Evolutionary conservation across 805 yeast genomes (phyloP), one percentile per base, ranked within the genome.

Genomic region (Cyberlindnera lachancei): DNA sequence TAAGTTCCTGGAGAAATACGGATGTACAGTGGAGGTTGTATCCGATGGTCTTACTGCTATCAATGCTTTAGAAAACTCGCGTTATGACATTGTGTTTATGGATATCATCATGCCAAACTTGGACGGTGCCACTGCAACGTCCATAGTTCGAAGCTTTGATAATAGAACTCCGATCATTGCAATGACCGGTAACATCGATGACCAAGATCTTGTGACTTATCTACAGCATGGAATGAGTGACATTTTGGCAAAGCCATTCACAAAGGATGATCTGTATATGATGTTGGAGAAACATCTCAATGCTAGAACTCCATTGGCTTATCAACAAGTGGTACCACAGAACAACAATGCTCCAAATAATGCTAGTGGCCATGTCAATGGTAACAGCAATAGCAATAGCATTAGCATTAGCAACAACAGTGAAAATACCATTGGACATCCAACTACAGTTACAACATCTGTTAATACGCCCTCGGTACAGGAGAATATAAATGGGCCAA

Each of bases 1-100:
- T 8, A 83, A 84, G 53, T 85, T 92, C 50, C 56, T 92, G 36
- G 73, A 75, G 51, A 83, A 85, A 49, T 86, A 83, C 53, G 96
- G 96, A 0, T 88, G 96, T 55, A 77, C 86, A 11, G 95, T 90
- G 5, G 90, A 92, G 29, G 85, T 87, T 14, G 96, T 85, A 0
- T 80, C 86, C 5, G 96, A 90, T 59, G 99, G 98, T 0, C 59
- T 90, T 9, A 78, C 84, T 22, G 96, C 96, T 3, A 86, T 92
- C 27, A 70, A 76, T 21, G 79, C 77, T 0, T 72, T 82, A 19
- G 88, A 79, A 50, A 73, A 74, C 31, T 72, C 73, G 22, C 72
- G 78, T 45, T 83, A 77, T 48, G 94, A 81, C 56, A 60, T 83
- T 37, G 90, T 83, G 1, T 55, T 83, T 27, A 83, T 83, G 94